phyloP scores from a whole-genome alignment of 352 stramenopile species.

The Phytophthora ramorum region DNA sequence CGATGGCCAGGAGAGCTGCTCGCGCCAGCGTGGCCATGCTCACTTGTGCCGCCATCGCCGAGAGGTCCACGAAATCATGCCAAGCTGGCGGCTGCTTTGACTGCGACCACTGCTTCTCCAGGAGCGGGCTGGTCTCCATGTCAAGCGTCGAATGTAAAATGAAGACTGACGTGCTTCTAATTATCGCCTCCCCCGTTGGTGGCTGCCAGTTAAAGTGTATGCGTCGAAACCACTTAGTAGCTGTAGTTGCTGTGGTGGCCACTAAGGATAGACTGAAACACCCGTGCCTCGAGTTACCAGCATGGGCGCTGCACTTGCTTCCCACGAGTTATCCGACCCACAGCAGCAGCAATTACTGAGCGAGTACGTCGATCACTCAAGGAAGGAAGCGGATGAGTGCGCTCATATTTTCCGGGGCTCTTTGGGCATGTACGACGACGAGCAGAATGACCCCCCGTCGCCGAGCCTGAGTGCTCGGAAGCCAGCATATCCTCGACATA shows the following conservation, averaged over 20 bases:
- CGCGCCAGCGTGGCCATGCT: slow-evolving; percentile 67
- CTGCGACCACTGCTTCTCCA: slow-evolving; percentile 30
- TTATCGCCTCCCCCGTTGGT: slow-evolving; percentile 2
- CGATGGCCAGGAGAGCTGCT: slow-evolving; percentile 72
- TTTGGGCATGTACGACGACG: slow-evolving; percentile 36
- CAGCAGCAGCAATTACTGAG: slow-evolving; percentile 51
- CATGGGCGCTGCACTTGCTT: slow-evolving; percentile 42
- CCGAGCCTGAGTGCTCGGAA: slow-evolving; percentile 21
- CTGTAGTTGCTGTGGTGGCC: background rate
- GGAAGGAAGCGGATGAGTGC: slow-evolving; percentile 60
- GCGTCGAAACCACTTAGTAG: slow-evolving; percentile 13
- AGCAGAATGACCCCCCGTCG: slow-evolving; percentile 7
- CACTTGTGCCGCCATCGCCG: slow-evolving; percentile 69
- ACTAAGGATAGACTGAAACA: slow-evolving; percentile 29
- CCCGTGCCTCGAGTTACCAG: slow-evolving; percentile 2
- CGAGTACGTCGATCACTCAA: slow-evolving; percentile 62
- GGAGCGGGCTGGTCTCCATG: slow-evolving; percentile 61
- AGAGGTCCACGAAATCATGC: slow-evolving; percentile 66
- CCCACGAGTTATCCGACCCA: slow-evolving; percentile 22
- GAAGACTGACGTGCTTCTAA: background rate
- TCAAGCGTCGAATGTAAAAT: slow-evolving; percentile 14
- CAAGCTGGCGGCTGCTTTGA: slow-evolving; percentile 41
- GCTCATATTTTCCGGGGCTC: slow-evolving; percentile 57
- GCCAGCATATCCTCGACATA: slow-evolving; percentile 48
- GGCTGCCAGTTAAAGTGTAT: slow-evolving; percentile 17